Evolutionary conservation across 331 rosid species (phyloP), one percentile per base, ranked within the genome.

Genomic region (Acacia pycnantha): DNA sequence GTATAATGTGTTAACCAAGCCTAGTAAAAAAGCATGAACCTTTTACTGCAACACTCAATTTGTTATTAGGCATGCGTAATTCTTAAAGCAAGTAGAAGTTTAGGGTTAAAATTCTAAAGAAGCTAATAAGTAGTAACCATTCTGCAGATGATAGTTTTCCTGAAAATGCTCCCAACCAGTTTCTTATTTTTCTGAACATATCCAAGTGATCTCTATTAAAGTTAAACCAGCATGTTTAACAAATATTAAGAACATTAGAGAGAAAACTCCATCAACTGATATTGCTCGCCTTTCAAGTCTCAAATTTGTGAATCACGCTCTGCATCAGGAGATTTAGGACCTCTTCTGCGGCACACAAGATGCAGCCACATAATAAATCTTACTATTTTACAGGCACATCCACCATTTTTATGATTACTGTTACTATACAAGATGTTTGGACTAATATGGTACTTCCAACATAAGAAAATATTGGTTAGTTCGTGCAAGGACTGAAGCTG

Each of bases 401-500:
- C 16, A 1, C 47, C 21, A 21, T 74, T 74, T 19, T 13, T 61
- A 24, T 59, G 33, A 59, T 14, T 22, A 11, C 16, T 26, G 29
- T 13, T 27, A 27, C 69, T 14, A 62, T 11, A 53, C 24, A 58
- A 51, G 2, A 14, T 73, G 65, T 5, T 15, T 10, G 4, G 37
- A 74, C n/a, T 24, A 24, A n/a, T 53, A 40, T 22, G 16, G 43
- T 48, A 31, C 9, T 21, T 41, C 44, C 5, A 47, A 26, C 41
- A 4, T 46, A 46, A 46, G 53, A 27, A 84, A 72, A 41, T 12
- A 31, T 51, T 40, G 77, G 33, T 35, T 29, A 22, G 26, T 71
- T 21, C 54, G 24, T n/a, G 79, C 65, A 74, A 16, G 29, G 78
- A 54, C 58, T 48, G 73, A 82, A 72, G 65, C 33, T 79, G 41